Conservation (phyloP, 2,329 filamentous ascomycete genomes). For the Colletotrichum navitas region DNA sequence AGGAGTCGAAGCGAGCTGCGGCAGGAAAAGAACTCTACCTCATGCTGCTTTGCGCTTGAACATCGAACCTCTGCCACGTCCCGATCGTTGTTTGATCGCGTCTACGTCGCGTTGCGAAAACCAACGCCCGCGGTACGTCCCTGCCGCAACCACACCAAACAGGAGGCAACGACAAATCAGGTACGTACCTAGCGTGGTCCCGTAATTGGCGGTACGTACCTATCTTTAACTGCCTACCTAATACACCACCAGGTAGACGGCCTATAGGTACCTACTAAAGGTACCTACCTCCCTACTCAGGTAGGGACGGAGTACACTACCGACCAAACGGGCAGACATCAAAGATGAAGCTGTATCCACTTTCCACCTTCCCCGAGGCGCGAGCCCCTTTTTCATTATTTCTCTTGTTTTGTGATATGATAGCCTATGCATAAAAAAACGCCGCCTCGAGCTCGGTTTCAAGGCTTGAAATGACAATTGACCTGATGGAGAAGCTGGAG, state of each 20-base stretch:
- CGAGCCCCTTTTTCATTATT: conserved; percentile 29
- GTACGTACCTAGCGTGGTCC: background rate
- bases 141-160: conserved; percentile 3
- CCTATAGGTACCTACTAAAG: too few relatives aligned
- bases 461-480: conserved; percentile 26
- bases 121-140: conserved; percentile 2
- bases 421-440: conserved; percentile 6
- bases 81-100: conserved; percentile 15
- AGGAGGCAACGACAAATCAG: background rate
- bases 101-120: conserved; percentile 19
- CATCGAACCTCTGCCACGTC: conserved; percentile 9
- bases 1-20: background rate
- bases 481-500: conserved; percentile 11
- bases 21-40: background rate
- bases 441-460: conserved; percentile 17
- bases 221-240: too few relatives aligned
- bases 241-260: too few relatives aligned
- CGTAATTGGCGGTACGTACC: too few relatives aligned
- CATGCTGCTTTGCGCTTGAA: background rate
- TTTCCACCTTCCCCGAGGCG: conserved; percentile 41
- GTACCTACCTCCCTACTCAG: too few relatives aligned
- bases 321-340: conserved; percentile 28
- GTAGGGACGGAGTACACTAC: background rate
- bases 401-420: conserved; percentile 21
- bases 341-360: conserved; percentile 38